Evolutionary conservation across 768 basidiomycete species (phyloP), one percentile per base, ranked within the genome.

Genomic region (Chlorophyllum brunneum): DNA sequence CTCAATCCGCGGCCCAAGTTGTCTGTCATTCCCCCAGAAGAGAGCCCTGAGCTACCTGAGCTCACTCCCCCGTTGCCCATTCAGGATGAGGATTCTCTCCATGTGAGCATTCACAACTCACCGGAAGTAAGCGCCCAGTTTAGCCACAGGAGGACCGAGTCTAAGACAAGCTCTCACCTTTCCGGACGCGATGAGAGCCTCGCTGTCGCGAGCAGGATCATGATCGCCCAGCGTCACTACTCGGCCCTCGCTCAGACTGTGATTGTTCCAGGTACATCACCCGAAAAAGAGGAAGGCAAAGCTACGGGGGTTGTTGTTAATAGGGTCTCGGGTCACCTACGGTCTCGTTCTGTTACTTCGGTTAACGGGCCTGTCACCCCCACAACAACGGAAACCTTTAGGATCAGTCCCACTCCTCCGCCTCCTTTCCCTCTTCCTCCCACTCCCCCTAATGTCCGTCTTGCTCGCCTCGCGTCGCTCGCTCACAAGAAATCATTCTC

Each of bases 161-260:
- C 84, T 2, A 79, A 77, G 60, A 69, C 73, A 3, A 82, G 80
- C 53, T 82, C 83, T 9, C 76, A 76, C 56, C 62, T 73, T 49
- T 81, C 81, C 15, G 73, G 67, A 15, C 70, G 59, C 3, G 80
- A 82, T 37, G 83, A 82, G 29, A 74, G 73, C 38, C 54, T 79
- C 33, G 76, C 69, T 0, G 76, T 74, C 56, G 75, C 76, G 4
- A 79, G 80, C 26, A 71, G 70, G 54, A 83, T 88, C 60, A 85
- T 88, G 85, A 67, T 85, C 47, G 86, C 86, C 0, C 82, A 88
- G 62, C 72, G 81, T 40, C 86, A 88, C 63, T 87, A 85, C 59
- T 88, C 86, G 2, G 70, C 85, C 1, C 69, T 87, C 41, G 86
- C 86, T 2, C 82, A 80, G 51, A 86, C 83, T 3, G 67, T 88